Conservation (phyloP, 257 asterid species). For the Solanum peruvianum region DNA sequence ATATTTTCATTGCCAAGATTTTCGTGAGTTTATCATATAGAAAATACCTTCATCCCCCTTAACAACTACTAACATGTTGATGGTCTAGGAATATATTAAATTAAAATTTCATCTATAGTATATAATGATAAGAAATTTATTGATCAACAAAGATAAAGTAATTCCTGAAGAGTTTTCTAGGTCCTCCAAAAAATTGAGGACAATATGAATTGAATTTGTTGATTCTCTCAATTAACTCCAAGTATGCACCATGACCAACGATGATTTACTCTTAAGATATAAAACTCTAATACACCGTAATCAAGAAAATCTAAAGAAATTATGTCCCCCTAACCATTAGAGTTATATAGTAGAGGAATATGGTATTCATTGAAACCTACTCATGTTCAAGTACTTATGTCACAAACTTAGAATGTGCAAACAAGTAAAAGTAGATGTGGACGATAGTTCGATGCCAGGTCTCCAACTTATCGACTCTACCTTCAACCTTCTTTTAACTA, state of each 20-base stretch:
- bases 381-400: neutral
- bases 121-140: neutral
- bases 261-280: neutral
- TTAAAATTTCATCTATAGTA: neutral
- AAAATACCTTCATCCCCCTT: too few species aligned
- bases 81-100: neutral
- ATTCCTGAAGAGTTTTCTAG: neutral
- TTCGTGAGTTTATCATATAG: too few species aligned
- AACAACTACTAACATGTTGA: neutral
- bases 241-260: neutral
- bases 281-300: neutral
- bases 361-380: neutral
- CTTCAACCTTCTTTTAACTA: neutral
- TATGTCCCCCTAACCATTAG: neutral
- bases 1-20: too few species aligned
- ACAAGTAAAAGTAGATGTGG: neutral
- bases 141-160: neutral
- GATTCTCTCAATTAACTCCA: neutral
- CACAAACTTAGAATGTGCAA: neutral
- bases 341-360: neutral
- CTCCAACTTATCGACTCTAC: neutral
- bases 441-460: neutral
- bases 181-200: neutral
- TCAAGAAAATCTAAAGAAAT: neutral
- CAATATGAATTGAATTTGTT: neutral